Conservation (phyloP, 2,329 filamentous ascomycete species). For the Pseudogymnoascus sp. region DNA sequence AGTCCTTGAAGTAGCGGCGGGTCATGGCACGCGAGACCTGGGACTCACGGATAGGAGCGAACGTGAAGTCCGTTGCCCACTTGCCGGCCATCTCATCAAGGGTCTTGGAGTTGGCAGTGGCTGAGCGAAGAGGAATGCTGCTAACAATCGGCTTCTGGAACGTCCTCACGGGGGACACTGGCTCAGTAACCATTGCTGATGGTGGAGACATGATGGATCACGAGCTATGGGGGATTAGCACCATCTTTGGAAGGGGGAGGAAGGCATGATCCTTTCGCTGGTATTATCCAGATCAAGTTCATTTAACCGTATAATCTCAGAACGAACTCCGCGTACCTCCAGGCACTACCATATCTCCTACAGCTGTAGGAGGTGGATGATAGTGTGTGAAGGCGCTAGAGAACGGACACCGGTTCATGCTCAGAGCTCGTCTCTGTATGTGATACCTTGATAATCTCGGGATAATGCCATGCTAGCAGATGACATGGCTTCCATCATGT, state of each 20-base stretch:
- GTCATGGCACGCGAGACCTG: slow-evolving; percentile 93
- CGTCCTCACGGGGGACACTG: slow-evolving; percentile 26
- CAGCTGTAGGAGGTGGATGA: slow-evolving; percentile 22
- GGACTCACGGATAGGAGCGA: slow-evolving; percentile 81
- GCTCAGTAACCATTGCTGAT: slow-evolving; percentile 53
- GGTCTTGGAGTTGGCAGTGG: slow-evolving; percentile 30
- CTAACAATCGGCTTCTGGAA: slow-evolving; percentile 43
- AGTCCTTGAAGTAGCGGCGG: slow-evolving; percentile 81
- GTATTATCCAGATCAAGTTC: slow-evolving; percentile 99
- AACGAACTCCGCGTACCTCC: slow-evolving; percentile 34
- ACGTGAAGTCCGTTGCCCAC: slow-evolving; percentile 68
- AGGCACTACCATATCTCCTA: slow-evolving; percentile 24
- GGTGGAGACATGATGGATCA: slow-evolving; percentile 67
- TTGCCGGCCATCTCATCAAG: slow-evolving; percentile 62
- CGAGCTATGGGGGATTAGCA: slow-evolving; percentile 36
- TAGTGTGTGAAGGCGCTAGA: slow-evolving; percentile 25
- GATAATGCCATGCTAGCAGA: slow-evolving; percentile 27
- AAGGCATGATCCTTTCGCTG: slow-evolving; percentile 99
- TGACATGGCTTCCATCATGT: slow-evolving; percentile 23
- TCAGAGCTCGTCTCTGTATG: slow-evolving; percentile 37
- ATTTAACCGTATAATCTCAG: slow-evolving; percentile 82
- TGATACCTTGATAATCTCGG: slow-evolving; percentile 30
- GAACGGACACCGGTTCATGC: slow-evolving; percentile 61
- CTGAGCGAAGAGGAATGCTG: slow-evolving; percentile 35
- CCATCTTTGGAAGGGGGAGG: slow-evolving; percentile 32